phyloP scores from a whole-genome alignment of 768 basidiomycete species.

The Kwoniella dendrophila region DNA sequence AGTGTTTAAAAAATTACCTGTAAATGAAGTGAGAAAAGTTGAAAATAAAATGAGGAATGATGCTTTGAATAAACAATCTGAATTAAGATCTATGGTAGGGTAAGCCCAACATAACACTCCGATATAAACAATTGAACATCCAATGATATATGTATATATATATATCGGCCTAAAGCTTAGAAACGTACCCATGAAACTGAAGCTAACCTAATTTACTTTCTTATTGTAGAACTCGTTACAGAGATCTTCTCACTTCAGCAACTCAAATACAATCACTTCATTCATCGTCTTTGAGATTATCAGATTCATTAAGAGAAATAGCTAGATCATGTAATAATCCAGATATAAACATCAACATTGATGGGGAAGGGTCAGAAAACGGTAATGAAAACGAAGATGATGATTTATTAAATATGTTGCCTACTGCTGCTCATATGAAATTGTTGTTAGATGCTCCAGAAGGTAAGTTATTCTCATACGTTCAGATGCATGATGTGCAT shows the following conservation, averaged over 20 bases:
- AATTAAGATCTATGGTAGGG: slow-evolving; percentile 54
- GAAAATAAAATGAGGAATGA: slow-evolving; percentile 49
- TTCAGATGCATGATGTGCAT: background rate
- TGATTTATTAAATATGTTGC: slow-evolving; percentile 44
- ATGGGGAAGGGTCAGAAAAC: slow-evolving; percentile 22
- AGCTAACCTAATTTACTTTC: background rate
- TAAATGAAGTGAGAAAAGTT: slow-evolving; percentile 52
- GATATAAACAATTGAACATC: too few species aligned
- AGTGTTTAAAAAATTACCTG: slow-evolving; percentile 48
- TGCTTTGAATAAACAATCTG: slow-evolving; percentile 53
- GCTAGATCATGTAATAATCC: slow-evolving; percentile 44
- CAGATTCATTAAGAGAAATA: slow-evolving; percentile 36
- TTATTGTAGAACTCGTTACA: slow-evolving; percentile 43
- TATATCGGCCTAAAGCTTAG: too few species aligned
- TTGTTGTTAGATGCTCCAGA: slow-evolving; percentile 90
- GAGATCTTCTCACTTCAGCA: slow-evolving; percentile 55
- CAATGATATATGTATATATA: too few species aligned
- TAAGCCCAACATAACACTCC: too few species aligned
- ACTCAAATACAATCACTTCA: slow-evolving; percentile 52
- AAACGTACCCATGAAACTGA: too few species aligned
- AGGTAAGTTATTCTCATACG: slow-evolving; percentile 56
- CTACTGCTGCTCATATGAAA: slow-evolving; percentile 81
- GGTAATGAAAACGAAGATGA: slow-evolving; percentile 25
- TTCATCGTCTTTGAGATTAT: slow-evolving; percentile 48
- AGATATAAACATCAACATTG: slow-evolving; percentile 28